Conservation (phyloP, 139 green algal species). For the Picochlorum costavermella region DNA sequence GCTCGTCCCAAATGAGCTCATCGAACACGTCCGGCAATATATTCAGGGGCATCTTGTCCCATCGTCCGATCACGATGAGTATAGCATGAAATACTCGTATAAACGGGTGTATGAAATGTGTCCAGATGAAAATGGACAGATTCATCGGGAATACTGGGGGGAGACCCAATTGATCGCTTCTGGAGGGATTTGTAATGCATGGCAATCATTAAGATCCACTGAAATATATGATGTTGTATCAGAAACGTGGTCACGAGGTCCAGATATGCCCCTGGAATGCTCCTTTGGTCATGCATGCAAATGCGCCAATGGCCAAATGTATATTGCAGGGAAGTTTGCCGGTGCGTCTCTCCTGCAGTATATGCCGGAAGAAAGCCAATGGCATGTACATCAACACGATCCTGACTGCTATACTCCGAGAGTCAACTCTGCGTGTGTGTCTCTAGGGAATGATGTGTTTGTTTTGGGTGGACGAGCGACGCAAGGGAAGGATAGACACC, state of each 20-base stretch:
- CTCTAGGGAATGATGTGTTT: conserved; percentile 4
- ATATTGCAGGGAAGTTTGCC: conserved; percentile 11
- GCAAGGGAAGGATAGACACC: conserved; percentile 11
- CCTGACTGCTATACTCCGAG: conserved; percentile 6
- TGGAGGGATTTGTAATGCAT: conserved; percentile 22
- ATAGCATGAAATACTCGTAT: too few relatives aligned
- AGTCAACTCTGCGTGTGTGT: conserved; percentile 17
- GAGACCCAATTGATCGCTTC: conserved; percentile 12
- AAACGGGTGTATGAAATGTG: too few relatives aligned
- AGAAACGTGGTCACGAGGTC: conserved; percentile 41
- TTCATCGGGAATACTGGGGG: background rate
- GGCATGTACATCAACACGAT: background rate
- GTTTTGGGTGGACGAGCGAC: conserved; percentile 25
- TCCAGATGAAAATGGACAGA: background rate
- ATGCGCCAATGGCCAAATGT: background rate
- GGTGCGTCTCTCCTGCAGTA: conserved; percentile 12
- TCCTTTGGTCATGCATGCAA: conserved; percentile 16
- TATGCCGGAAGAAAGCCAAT: background rate
- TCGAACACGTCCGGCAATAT: too few relatives aligned
- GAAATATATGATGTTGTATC: conserved; percentile 43
- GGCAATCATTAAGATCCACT: conserved; percentile 21
- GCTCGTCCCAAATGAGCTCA: too few relatives aligned
- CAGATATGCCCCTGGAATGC: conserved; percentile 20
- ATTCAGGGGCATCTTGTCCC: too few relatives aligned
- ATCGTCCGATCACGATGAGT: too few relatives aligned